Evolutionary conservation across 2,329 filamentous ascomycete species (phyloP), one percentile per base, ranked within the genome.

Genomic region (Phialocephala sp.): DNA sequence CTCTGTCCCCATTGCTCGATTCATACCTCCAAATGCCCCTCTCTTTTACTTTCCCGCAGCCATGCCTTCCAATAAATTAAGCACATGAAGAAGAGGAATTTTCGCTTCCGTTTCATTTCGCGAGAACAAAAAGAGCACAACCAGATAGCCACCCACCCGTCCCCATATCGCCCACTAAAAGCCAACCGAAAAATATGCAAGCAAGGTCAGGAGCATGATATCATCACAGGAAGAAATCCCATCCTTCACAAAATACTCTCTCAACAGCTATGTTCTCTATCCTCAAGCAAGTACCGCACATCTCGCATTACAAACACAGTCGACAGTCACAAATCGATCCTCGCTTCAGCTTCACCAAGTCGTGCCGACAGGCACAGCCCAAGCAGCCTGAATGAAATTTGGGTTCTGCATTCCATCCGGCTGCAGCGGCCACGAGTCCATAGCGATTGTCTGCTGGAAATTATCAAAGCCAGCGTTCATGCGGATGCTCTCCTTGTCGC

Each of bases 401-500:
- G 37, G 55, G 12, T 50, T 47, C 41, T 20, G 8, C 32, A 45
- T 22, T n/a, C 57, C 50, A 15, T 22, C 20, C 56, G 20, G 32
- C 22, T 18, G 50, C 36, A 54, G 15, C 20, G 24, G 24, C 36
- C 20, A 65, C 8, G 24, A n/a, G 6, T 68, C 64, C 50, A 59
- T 47, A 8, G 54, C 35, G 2, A 15, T n/a, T 12, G 66, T 62
- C 56, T 72, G 70, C 5, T 39, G 64, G 37, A 70, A 68, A 41
- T 70, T 68, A 50, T 72, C 70, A 41, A 69, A 66, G 2, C 65
- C 66, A 4, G 69, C 60, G 47, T 68, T 69, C 63, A 68, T 67
- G 9, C 60, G 66, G 14, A 71, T 69, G 8, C 39, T 47, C 24
- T 71, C 69, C 50, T 66, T 60, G 45, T 63, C 50, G 24, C 61